phyloP scores from a whole-genome alignment of 345 rosid species.

The Carallia pectinifolia region DNA sequence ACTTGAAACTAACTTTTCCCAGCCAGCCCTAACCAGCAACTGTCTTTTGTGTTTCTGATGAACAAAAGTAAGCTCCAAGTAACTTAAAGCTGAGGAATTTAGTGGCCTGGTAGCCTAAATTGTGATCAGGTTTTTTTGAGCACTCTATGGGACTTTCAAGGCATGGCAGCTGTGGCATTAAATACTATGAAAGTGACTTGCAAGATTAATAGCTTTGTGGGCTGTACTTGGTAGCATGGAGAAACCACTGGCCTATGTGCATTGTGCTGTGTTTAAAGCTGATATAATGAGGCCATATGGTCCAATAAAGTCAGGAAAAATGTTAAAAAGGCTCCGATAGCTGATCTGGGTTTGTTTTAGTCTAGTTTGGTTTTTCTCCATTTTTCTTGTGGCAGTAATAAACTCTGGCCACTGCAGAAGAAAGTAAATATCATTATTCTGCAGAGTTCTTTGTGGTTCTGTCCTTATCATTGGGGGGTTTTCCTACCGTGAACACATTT shows the following conservation, averaged over 20 bases:
- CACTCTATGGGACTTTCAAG: not conserved
- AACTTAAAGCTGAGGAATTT: conserved; percentile 5
- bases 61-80: not conserved
- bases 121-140: not conserved
- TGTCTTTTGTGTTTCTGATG: not conserved
- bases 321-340: not conserved
- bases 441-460: not conserved
- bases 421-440: no score
- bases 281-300: not conserved
- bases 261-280: conserved; percentile 10
- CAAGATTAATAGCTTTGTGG: not conserved
- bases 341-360: conserved; percentile 3
- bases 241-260: not conserved
- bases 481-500: no score
- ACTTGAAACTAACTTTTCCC: not conserved
- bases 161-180: conserved; percentile 17
- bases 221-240: not conserved
- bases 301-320: not conserved
- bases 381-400: not conserved
- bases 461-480: not conserved
- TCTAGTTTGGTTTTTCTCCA: conserved; percentile 7
- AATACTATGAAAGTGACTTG: conserved; percentile 15
- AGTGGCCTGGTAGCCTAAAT: not conserved
- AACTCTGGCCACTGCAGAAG: not conserved
- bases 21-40: not conserved